Evolutionary conservation across 352 stramenopile genomes (phyloP).

Genomic region (Pythium phragmiticola): DNA sequence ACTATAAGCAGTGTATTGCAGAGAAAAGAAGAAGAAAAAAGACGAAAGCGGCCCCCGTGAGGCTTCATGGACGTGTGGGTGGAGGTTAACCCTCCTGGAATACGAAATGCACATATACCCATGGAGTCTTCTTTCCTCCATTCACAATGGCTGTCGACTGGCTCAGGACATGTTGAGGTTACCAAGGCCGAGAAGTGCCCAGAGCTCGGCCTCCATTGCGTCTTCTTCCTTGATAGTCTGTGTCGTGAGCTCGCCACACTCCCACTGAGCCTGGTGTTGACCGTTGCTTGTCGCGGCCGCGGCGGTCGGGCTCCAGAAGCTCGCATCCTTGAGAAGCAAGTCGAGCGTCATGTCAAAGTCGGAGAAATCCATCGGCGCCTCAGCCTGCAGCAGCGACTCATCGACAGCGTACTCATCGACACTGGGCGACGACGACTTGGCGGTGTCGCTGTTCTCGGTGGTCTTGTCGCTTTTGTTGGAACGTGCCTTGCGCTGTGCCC

Average conservation of each 20-base stretch:
- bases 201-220: slow-evolving; percentile 17
- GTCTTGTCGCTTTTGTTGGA: slow-evolving; percentile 4
- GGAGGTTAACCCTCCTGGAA: not conserved
- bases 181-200: slow-evolving; percentile 12
- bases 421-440: not conserved
- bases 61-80: not conserved
- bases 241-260: not conserved
- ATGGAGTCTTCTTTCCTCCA: no score
- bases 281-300: not conserved
- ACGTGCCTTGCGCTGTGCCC: slow-evolving; percentile 19
- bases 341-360: slow-evolving; percentile 25
- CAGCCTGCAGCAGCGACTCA: slow-evolving; percentile 19
- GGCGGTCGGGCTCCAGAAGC: slow-evolving; percentile 18
- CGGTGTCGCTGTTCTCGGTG: not conserved
- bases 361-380: slow-evolving; percentile 16
- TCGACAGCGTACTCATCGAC: slow-evolving; percentile 12
- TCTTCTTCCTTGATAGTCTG: slow-evolving; percentile 15
- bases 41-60: not conserved
- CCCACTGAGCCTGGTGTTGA: slow-evolving; percentile 12
- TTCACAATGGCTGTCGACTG: not conserved
- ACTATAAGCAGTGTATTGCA: no score
- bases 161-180: slow-evolving; percentile 20
- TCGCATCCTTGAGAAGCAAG: slow-evolving; percentile 14
- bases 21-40: not conserved
- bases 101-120: not conserved